Conservation (phyloP, 73 alveolate genomes). For the Blepharisma japonicum region DNA sequence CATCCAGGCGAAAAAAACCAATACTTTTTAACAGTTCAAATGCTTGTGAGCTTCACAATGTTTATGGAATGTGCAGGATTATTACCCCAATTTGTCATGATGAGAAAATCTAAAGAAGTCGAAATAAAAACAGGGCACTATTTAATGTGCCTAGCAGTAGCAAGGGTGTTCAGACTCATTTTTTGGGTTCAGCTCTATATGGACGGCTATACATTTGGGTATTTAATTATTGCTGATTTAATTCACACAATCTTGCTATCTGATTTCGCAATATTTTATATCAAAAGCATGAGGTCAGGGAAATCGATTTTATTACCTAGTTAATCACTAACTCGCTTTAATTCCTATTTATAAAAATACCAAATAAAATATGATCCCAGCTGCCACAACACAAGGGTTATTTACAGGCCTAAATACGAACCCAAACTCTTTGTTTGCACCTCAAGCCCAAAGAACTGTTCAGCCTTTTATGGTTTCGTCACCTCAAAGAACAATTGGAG, state of each 20-base stretch:
- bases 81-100: conserved; percentile 46
- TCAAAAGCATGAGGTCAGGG: conserved; percentile 37
- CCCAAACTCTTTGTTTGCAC: too few relatives aligned
- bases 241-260: conserved; percentile 43
- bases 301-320: conserved; percentile 33
- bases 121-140: conserved; percentile 52
- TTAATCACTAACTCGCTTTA: too few relatives aligned
- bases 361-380: too few relatives aligned
- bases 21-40: conserved; percentile 43
- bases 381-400: too few relatives aligned
- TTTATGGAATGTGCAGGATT: conserved; percentile 56
- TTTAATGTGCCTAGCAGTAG: conserved; percentile 43
- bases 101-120: conserved; percentile 42
- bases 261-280: conserved; percentile 42
- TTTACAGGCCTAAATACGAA: too few relatives aligned
- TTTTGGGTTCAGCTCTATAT: conserved; percentile 50
- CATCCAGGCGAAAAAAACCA: conserved; percentile 56
- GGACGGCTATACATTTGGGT: conserved; percentile 40
- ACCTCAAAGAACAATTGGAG: too few relatives aligned
- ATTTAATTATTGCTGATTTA: conserved; percentile 47
- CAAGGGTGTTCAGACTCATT: conserved; percentile 44
- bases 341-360: too few relatives aligned
- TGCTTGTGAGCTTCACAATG: conserved; percentile 61
- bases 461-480: too few relatives aligned
- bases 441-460: too few relatives aligned